Base-by-base conservation (phyloP, 441 rosid genomes). In the Rhodomyrtus psidioides region DNA sequence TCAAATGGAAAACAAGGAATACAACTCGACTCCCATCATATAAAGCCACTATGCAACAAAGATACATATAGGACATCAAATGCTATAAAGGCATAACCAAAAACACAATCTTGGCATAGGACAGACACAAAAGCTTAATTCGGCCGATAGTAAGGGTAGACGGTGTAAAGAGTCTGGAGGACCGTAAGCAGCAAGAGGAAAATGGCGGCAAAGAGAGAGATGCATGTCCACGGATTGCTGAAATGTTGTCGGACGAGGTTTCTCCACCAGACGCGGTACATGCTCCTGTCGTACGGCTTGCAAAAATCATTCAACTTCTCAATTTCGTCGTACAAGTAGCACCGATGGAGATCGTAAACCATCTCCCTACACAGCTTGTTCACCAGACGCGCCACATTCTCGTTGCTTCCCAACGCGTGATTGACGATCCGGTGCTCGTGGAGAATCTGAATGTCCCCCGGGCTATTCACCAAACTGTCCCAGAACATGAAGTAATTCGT, bases 401-500 rank as follows among this genome's bases (percentile, higher is more conserved):
- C n/a, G 65, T 82, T 42, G 5, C 57, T 86, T 39, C 84, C 82
- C 24, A 86, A 17, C 44, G 58, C 84, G 28, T 86, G 55, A 58
- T 86, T 57, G 51, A 82, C 54, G 53, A 82, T 86, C 84, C 87
- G 84, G 49, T 30, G 57, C 84, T 49, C 60, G 56, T 19, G 56
- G 56, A 82, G 81, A 76, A 82, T 82, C 81, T 82, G 59, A 5
- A 82, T 65, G 34, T 82, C 87, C 21, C 34, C 46, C 9, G 58
- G 60, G 30, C 84, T 49, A 49, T 55, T 86, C 57, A 86, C 81
- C 30, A 82, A 81, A 51, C 87, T 86, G 81, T 86, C 82, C 53
- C 60, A 82, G 53, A 86, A 86, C 87, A 86, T 86, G 21, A 86
- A 86, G 84, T 81, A 86, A 84, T 86, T 82, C 16, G 87, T 82